These are phyloP conservation scores for Pinus taeda DNA, from an alignment of 75 land plant species.

Conservation along the genomic window DNA sequence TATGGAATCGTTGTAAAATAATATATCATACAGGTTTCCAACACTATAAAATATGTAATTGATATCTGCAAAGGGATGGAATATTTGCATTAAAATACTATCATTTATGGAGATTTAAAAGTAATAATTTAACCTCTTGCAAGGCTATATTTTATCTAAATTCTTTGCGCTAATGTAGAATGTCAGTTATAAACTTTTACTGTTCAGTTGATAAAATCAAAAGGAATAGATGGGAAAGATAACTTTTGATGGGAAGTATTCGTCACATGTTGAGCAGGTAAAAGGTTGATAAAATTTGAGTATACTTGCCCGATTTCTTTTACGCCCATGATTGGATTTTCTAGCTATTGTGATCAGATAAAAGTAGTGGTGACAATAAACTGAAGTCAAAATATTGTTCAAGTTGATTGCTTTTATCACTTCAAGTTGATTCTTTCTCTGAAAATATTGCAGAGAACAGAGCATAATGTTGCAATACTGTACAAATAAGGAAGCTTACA, in stretches of 20 bases:
- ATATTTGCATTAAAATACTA: too few species aligned
- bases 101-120: too few species aligned
- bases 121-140: background rate
- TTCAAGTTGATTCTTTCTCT: background rate
- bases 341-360: background rate
- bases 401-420: background rate
- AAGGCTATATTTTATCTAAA: background rate
- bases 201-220: constrained; percentile 80
- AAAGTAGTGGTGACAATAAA: background rate
- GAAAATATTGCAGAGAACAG: constrained; percentile 6
- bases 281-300: background rate
- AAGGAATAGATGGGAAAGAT: constrained; percentile 92
- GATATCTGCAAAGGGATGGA: too few species aligned
- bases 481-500: background rate
- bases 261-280: constrained; percentile 86
- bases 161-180: constrained; percentile 29
- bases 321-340: background rate
- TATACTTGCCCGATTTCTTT: background rate
- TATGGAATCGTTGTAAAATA: too few species aligned
- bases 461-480: background rate
- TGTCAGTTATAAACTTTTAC: constrained; percentile 94
- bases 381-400: background rate
- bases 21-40: too few species aligned
- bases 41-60: too few species aligned
- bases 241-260: constrained; percentile 87